A percentile compares a stretch with the other conserved stretches of the same genome.
phyloP scores from a whole-genome alignment of 2,329 filamentous ascomycete genomes.

The Macrophomina pseudophaseolina region DNA sequence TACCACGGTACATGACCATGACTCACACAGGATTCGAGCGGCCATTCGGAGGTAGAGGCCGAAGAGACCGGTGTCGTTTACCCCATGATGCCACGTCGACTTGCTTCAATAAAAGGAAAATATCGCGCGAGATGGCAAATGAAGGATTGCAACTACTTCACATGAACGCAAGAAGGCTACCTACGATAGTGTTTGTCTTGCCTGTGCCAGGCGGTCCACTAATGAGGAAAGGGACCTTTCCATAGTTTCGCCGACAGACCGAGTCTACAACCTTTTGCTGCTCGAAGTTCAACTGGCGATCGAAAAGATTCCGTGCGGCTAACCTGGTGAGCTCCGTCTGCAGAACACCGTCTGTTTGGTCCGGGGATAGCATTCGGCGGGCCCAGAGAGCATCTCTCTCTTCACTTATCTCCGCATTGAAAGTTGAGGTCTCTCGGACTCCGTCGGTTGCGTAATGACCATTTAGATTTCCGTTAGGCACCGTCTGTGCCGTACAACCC shows the following conservation, averaged over 20 bases:
- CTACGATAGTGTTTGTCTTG: constrained; percentile 57
- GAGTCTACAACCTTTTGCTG: constrained; percentile 54
- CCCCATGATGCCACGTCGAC: no score
- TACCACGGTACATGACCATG: background rate
- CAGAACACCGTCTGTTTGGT: constrained; percentile 40
- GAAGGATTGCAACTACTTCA: background rate
- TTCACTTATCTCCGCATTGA: constrained; percentile 27
- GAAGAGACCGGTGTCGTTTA: no score
- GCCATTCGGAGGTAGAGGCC: no score
- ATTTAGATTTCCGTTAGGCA: background rate
- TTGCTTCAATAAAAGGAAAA: no score
- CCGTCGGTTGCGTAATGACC: background rate
- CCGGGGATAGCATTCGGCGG: constrained; percentile 52
- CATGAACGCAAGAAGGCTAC: background rate
- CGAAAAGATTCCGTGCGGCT: constrained; percentile 44
- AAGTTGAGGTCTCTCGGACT: background rate
- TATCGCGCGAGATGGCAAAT: no score
- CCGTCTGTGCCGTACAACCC: background rate
- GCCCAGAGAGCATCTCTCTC: constrained; percentile 35
- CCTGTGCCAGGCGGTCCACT: constrained; percentile 58
- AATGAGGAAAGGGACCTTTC: constrained; percentile 53
- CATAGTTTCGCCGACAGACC: constrained; percentile 48
- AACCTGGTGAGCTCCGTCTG: constrained; percentile 45
- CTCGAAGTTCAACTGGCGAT: constrained; percentile 53
- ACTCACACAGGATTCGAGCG: no score